Base-by-base conservation (phyloP, 768 basidiomycete genomes). In the Suillus plorans region DNA sequence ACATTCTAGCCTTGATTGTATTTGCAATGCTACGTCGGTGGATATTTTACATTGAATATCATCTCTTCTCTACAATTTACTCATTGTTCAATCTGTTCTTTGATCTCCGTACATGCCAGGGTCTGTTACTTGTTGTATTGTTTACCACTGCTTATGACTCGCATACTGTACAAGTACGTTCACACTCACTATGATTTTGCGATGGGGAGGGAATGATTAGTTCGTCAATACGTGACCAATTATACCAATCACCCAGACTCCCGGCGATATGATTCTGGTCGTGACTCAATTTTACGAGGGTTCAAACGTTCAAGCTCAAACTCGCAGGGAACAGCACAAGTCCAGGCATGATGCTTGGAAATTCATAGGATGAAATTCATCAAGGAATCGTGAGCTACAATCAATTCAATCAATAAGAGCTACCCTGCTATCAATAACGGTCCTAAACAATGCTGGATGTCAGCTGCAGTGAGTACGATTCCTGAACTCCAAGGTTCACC, bases 1-100 rank as follows among this genome's bases (percentile, higher is more conserved):
- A 78, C 71, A 55, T 86, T 84, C 67, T 86, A 77, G 65, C 10
- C 20, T 47, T 13, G 25, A 42, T 12, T 41, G 9, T 39, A 16
- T 22, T 16, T 37, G 37, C 31, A 9, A 22, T 41, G 39, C 57
- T 18, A 41, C 28, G n/a, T 36, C 25, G 57, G 34, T 14, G 20
- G 41, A 61, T 37, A 22, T 25, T 25, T 37, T 44, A 22, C 62
- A 16, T 63, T 18, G 18, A n/a, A 37, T 42, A 22, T 10, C 20
- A 22, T 6, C 9, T 63, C 25, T 28, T 59, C 18, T 12, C 16
- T 58, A 28, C 39, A 34, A 55, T 55, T n/a, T 12, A 20, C 37
- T 25, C 22, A 18, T 39, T 41, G 39, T 28, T 53, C 18, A 53
- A 34, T 28, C 28, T 25, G 39, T 16, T 39, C 10, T 6, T 37